Base-by-base conservation (phyloP, 192 early-diverging fungal species). In the Gaertneriomyces sp. region DNA sequence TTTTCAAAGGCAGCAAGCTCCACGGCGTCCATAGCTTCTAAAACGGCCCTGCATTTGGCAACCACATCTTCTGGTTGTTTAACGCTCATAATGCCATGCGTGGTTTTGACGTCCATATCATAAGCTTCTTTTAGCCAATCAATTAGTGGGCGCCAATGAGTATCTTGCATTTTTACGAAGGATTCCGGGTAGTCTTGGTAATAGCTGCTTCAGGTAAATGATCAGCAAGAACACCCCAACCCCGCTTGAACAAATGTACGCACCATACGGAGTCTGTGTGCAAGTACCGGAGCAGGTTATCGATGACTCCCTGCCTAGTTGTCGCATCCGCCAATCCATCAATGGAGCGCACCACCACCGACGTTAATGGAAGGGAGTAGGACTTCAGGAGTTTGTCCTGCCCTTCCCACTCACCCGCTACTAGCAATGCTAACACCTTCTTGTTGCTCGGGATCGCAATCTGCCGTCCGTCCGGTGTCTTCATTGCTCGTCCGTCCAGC, bases 401-500 rank as follows among this genome's bases (percentile, higher is more conserved):
- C 59, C 87, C 79, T 72, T 98, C 93, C 96, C 96, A 98, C 74
- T 98, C 96, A 8, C 82, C 92, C 7, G 91, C 93, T 42, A 93
- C 80, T 63, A 96, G 77, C 44, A 84, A 64, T n/a, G 92, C 96
- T 41, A 98, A 64, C n/a, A 76, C 60, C 39, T 65, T 73, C 58
- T 89, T 85, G 0, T 79, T 60, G 14, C 46, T 53, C 7, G 85
- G 75, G 25, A 98, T 76, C 6, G 66, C 72, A 45, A 98, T 60
- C 39, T 75, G 81, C 46, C 81, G 76, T 45, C 91, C 91, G 43
- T 80, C 83, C 6, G 95, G 95, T 0, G 91, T 93, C 75, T 91
- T 90, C 52, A 98, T 77, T 14, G 78, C 66, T 7, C 92, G 83
- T n/a, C 81, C 77, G 72, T 98, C 95, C 12, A 98, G 79, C 19